These are phyloP conservation scores for Mortierella sp. DNA, from an alignment of 371 early-diverging fungal species.

Conservation along the genomic window DNA sequence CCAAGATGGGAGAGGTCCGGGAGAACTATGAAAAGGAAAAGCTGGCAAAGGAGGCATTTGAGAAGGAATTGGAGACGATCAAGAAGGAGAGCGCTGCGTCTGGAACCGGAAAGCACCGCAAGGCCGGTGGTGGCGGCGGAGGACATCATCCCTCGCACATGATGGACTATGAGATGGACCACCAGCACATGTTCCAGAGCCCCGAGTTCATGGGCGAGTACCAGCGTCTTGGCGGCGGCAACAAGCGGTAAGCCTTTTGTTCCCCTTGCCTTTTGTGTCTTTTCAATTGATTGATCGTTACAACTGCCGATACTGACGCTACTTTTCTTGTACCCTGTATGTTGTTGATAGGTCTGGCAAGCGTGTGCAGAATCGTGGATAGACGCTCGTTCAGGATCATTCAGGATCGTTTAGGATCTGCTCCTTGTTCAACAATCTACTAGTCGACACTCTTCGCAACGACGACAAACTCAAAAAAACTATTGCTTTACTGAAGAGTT, in stretches of 20 bases:
- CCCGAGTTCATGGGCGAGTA: conserved; percentile 41
- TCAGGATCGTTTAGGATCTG: not conserved
- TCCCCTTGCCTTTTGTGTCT: not conserved
- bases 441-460: not conserved
- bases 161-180: conserved; percentile 52
- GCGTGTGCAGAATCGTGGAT: conserved; percentile 40
- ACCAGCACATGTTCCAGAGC: conserved; percentile 45
- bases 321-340: not conserved
- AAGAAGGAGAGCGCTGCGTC: conserved; percentile 56
- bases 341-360: conserved; percentile 24
- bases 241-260: conserved; percentile 29
- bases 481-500: too few relatives aligned
- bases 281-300: not conserved
- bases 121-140: conserved; percentile 23
- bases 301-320: not conserved
- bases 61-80: conserved; percentile 61
- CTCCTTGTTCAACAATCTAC: not conserved
- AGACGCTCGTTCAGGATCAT: not conserved
- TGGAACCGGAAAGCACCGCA: conserved; percentile 52
- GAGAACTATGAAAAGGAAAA: conserved; percentile 70
- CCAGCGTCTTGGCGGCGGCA: conserved; percentile 31
- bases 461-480: not conserved
- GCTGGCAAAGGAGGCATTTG: conserved; percentile 63
- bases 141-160: conserved; percentile 11
- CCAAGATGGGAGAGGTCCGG: conserved; percentile 71